Evolutionary conservation across 352 stramenopile genomes (phyloP).

Genomic region (Pythium sukuiense): DNA sequence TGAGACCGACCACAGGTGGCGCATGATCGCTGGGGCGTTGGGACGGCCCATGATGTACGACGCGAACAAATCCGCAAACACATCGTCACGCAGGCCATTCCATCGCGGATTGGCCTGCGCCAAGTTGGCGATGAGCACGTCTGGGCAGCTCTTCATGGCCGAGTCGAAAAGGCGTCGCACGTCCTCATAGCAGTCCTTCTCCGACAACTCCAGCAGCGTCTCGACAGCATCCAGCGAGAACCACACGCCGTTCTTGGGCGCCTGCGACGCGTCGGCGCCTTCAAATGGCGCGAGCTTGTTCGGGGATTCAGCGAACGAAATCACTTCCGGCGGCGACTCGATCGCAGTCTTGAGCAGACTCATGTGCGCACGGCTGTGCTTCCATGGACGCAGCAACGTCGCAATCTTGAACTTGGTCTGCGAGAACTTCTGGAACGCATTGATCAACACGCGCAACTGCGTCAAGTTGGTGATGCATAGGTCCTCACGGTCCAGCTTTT

Average conservation of each 20-base stretch:
- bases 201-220: conserved; percentile 72
- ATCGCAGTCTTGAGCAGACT: conserved; percentile 77
- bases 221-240: conserved; percentile 86
- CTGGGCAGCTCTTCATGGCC: conserved; percentile 81
- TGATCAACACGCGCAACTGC: conserved; percentile 75
- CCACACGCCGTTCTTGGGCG: conserved; percentile 86
- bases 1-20: conserved; percentile 81
- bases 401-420: conserved; percentile 79
- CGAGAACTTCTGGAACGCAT: conserved; percentile 78
- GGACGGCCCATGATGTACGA: conserved; percentile 85
- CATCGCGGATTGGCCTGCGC: conserved; percentile 72
- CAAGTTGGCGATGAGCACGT: conserved; percentile 87
- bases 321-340: conserved; percentile 72
- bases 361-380: conserved; percentile 75
- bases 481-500: conserved; percentile 83
- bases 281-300: conserved; percentile 85
- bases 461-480: conserved; percentile 57
- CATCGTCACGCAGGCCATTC: conserved; percentile 81
- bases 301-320: conserved; percentile 78
- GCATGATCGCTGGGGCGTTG: conserved; percentile 88
- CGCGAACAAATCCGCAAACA: conserved; percentile 87
- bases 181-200: conserved; percentile 83
- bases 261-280: conserved; percentile 80
- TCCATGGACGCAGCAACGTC: conserved; percentile 76
- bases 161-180: conserved; percentile 78